Percentiles rank a stretch among this genome's conserved stretches.
phyloP scores from a whole-genome alignment of 257 asterid species.

The Cruciata laevipes region DNA sequence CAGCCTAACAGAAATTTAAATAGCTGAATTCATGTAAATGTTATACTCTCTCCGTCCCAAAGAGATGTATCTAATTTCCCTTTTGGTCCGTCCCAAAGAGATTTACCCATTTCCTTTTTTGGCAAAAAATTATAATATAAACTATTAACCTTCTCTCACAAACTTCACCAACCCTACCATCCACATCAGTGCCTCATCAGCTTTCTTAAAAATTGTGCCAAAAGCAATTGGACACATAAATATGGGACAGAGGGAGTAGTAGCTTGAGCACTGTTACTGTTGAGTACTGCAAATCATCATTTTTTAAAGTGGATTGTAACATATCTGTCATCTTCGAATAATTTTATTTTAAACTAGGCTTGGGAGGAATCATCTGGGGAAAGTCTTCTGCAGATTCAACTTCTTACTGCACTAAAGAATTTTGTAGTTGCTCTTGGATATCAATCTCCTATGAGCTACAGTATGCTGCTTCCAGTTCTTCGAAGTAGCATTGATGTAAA shows the following conservation, averaged over 20 bases:
- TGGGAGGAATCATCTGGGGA: slow-evolving; percentile 97
- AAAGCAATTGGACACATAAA: too few species aligned
- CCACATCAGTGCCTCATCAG: too few species aligned
- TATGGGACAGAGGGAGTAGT: too few species aligned
- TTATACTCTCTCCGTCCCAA: too few species aligned
- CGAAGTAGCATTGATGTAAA: slow-evolving; percentile 51
- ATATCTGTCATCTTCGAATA: neutral
- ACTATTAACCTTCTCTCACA: too few species aligned
- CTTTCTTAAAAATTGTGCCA: too few species aligned
- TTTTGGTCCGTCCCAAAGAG: too few species aligned
- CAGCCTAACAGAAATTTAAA: neutral
- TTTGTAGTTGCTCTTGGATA: slow-evolving; percentile 81
- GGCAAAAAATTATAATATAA: too few species aligned
- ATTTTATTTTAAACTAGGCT: slow-evolving; percentile 41
- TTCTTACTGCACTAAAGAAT: slow-evolving; percentile 83
- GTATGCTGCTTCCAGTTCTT: slow-evolving; percentile 74
- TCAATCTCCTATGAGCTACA: slow-evolving; percentile 78
- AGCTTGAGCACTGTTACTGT: neutral
- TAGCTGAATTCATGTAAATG: neutral
- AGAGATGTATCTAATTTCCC: too few species aligned
- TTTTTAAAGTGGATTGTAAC: neutral
- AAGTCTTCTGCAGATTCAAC: slow-evolving; percentile 98
- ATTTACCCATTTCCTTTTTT: too few species aligned
- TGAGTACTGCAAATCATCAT: neutral
- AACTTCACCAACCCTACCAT: too few species aligned